Conservation (phyloP, 257 asterid genomes). For the Capsicum pubescens region DNA sequence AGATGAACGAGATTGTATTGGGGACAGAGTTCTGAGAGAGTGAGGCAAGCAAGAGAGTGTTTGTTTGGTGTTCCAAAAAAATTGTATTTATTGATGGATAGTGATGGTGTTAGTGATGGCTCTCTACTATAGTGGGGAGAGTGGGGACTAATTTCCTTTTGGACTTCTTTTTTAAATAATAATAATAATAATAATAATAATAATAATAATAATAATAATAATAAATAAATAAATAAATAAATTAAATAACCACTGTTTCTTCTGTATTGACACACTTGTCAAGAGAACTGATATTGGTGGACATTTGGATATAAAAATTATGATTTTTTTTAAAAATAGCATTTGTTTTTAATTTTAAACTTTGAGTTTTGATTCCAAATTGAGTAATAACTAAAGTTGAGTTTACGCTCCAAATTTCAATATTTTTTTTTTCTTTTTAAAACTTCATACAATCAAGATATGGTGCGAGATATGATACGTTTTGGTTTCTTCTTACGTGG, state of each 20-base stretch:
- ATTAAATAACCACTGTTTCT: slow-evolving; percentile 21
- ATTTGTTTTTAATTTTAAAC: too few relatives aligned
- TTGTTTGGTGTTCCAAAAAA: slow-evolving; percentile 28
- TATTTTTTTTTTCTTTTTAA: too few relatives aligned
- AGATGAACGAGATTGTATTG: neutral
- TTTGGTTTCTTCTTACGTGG: too few relatives aligned
- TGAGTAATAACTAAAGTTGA: too few relatives aligned
- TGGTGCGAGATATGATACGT: too few relatives aligned
- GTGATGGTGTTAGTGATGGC: slow-evolving; percentile 53
- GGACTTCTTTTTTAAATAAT: slow-evolving; percentile 26
- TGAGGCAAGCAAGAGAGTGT: slow-evolving; percentile 44
- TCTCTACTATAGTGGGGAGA: slow-evolving; percentile 40
- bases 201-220: too few relatives aligned
- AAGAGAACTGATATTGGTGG: neutral
- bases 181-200: too few relatives aligned
- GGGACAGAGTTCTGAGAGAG: slow-evolving; percentile 50
- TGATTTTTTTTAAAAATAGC: too few relatives aligned
- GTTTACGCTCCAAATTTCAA: too few relatives aligned
- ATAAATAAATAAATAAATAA: neutral
- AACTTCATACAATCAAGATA: too few relatives aligned
- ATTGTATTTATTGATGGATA: slow-evolving; percentile 31
- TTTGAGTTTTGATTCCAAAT: too few relatives aligned
- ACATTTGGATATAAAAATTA: too few relatives aligned
- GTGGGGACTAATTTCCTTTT: slow-evolving; percentile 29
- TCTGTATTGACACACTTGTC: slow-evolving; percentile 30